Evolutionary conservation across 2,329 filamentous ascomycete genomes (phyloP), one percentile per base, ranked within the genome.

Genomic region (Aspergillus proliferans): DNA sequence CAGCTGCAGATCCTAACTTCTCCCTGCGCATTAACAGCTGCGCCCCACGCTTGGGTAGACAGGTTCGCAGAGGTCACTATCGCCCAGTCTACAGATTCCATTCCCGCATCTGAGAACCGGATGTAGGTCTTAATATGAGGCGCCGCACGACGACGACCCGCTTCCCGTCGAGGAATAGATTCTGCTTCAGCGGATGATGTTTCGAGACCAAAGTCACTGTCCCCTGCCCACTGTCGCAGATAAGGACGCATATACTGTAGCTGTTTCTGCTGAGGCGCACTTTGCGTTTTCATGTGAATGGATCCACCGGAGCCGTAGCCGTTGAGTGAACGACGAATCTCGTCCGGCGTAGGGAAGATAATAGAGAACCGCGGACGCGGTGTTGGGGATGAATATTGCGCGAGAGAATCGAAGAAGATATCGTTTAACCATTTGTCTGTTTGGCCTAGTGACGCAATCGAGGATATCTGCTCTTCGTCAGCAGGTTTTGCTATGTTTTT

Each of bases 71-170:
- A 93, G 0, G 88, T 94, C 2, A 94, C 66, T 54, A 95, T 75
- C 1, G 87, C 88, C 91, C 90, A 95, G 61, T 93, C 87, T 36
- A 94, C 83, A 0, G 54, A 65, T 5, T 66, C 61, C 62, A 71
- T 71, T 2, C 46, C 54, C 4, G 57, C 33, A 45, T 74, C 64
- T 0, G 66, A 56, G 58, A 78, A 90, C 4, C 87, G 81, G 41
- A 91, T 83, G 60, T 93, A 95, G 0, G 89, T 95, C 66, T 95
- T 95, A 64, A 95, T 87, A 58, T 95, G 90, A 0, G 90, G 90
- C 1, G 88, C 88, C 15, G 88, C 89, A 26, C 82, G 76, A 43
- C 80, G 75, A 47, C 87, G 76, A 1, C 84, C 83, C 7, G 81
- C 79, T 52, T 85, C 75, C 5, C 61, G 62, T 22, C 45, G 55